Evolutionary conservation across 2,329 filamentous ascomycete genomes (phyloP), one percentile per base, ranked within the genome.

Genomic region (Seiridium unicorne): DNA sequence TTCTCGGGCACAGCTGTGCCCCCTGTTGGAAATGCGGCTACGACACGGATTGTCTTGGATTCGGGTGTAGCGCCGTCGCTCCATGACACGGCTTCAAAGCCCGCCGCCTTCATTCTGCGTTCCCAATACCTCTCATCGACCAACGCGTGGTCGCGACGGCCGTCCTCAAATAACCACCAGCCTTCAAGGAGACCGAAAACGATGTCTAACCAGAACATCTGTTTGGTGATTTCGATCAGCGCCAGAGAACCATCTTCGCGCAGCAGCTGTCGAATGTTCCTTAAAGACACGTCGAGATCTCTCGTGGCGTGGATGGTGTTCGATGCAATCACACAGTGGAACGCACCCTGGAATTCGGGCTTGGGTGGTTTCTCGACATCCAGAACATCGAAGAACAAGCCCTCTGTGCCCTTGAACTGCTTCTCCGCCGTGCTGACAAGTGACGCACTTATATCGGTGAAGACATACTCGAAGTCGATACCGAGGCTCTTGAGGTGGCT

Each of bases 401-500:
- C 59, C 1, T 6, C 34, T 36, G 58, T 34, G 32, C 1, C 18
- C 60, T 59, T 26, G 34, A 74, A 73, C 32, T 65, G 65, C 5
- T 62, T 60, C 11, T 59, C 64, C 1, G 74, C 70, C 3, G 63
- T 61, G 0, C 64, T 56, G 1, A 77, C 72, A 0, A 78, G 65
- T 0, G 72, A 70, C 0, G 68, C 55, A 0, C 76, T 75, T 2
- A 81, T 46, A 49, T 81, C 79, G 2, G 77, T 79, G 60, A 80
- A 76, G 0, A 72, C 75, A 58, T 81, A 80, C 8, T 71, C 63
- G 35, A 78, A 67, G 0, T 64, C 60, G 3, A 74, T 61, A 8
- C 64, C 64, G 0, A 58, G 56, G 0, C 38, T 31, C 1, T 58
- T 59, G 3, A 81, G 66, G 0, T 56, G 40, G 0, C 68, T 60